Evolutionary conservation across 441 rosid species (phyloP), one percentile per base, ranked within the genome.

Genomic region (Heliophila coronopifolia): DNA sequence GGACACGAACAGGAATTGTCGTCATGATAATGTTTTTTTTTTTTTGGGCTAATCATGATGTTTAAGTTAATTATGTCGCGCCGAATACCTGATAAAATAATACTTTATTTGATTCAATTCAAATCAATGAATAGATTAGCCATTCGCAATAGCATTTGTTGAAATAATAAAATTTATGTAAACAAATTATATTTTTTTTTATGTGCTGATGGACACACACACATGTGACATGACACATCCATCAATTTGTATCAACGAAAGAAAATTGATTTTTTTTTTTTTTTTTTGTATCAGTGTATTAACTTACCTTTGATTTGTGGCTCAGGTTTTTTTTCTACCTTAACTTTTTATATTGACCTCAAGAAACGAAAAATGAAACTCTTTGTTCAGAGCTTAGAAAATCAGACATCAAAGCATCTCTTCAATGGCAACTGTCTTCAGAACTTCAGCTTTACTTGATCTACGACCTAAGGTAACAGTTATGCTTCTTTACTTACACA

Each of bases 401-500:
- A 59, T 3, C 45, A 49, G 40, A 22, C 36, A 20, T 31, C 46
- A 13, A 20, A 20, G 37, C 38, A 54, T 28, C 27, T 51, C 66
- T 22, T 59, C 72, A 50, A 79, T 77, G 95, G 92, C 86, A 52
- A 72, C 75, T 65, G 73, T 80, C 35, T 65, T 73, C 59, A 39
- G 51, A 59, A 74, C 73, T 38, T 59, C 80, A 5, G 54, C 60
- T 26, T 48, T 74, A 38, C 34, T 73, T 20, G 25, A 59, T 50
- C 26, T 69, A 45, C 72, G 69, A 58, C 70, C 53, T 44, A 68
- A 73, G 86, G 95, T 83, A 62, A 9, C 8, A 18, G 4, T 9
- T 23, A 38, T 16, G n/a, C 22, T 48, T 16, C n/a, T 39, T 14
- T 35, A 19, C 24, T 47, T 11, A 13, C 36, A 37, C n/a, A 4